These are phyloP conservation scores for Boletus insuetus DNA, from an alignment of 768 basidiomycete species.

Conservation along the genomic window DNA sequence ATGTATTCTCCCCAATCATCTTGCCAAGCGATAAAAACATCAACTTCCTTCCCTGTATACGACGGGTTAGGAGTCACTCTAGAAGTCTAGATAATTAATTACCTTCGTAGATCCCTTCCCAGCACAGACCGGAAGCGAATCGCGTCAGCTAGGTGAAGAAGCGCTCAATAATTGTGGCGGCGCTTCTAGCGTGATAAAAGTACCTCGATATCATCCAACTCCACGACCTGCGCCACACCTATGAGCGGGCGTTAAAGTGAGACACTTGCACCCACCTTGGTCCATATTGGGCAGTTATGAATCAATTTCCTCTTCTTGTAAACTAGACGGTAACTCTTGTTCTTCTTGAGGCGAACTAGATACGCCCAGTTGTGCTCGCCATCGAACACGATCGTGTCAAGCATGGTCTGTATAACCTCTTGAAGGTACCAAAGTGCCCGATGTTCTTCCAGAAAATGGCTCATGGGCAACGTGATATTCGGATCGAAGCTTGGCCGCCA, in stretches of 20 bases:
- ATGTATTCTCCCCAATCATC: conserved; percentile 24
- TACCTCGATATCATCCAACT: conserved; percentile 32
- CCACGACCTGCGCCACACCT: conserved; percentile 21
- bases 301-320: conserved; percentile 25
- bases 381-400: conserved; percentile 30
- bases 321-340: conserved; percentile 24
- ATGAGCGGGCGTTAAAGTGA: conserved; percentile 4
- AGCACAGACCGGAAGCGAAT: conserved; percentile 15
- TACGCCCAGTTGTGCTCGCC: conserved; percentile 34
- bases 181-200: background rate
- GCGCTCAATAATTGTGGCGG: background rate
- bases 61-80: background rate
- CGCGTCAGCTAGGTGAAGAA: conserved; percentile 25
- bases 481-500: conserved; percentile 12
- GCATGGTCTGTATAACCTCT: conserved; percentile 34
- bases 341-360: conserved; percentile 32
- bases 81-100: background rate
- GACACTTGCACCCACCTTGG: conserved; percentile 18
- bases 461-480: background rate
- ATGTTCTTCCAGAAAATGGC: conserved; percentile 14
- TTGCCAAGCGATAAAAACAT: conserved; percentile 28
- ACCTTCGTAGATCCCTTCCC: conserved; percentile 33
- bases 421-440: conserved; percentile 23
- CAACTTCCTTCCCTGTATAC: conserved; percentile 25
- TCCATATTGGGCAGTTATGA: conserved; percentile 27